phyloP scores from a whole-genome alignment of 2,329 filamentous ascomycete species.

The Fusarium tanahbumbuense region DNA sequence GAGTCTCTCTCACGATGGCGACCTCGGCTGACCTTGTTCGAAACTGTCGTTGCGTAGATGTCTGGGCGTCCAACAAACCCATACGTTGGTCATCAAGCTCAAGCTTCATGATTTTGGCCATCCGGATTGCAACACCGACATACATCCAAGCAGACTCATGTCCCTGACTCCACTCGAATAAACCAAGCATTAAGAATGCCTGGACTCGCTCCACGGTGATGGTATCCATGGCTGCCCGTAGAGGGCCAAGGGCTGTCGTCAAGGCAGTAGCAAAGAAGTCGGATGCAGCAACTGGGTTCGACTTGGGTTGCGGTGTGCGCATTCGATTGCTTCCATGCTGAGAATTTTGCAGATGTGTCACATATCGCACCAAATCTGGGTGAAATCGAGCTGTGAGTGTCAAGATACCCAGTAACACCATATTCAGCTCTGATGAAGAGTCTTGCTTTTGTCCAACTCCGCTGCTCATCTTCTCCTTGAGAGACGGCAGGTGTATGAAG shows the following conservation, averaged over 20 bases:
- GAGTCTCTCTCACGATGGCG: constrained; percentile 52
- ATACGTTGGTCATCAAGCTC: constrained; percentile 17
- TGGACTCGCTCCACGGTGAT: constrained; percentile 5
- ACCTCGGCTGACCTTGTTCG: not conserved
- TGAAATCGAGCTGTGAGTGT: constrained; percentile 20
- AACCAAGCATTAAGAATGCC: constrained; percentile 13
- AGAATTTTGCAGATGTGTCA: constrained; percentile 3
- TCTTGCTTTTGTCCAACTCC: not conserved
- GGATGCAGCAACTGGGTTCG: not conserved
- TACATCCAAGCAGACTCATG: constrained; percentile 10
- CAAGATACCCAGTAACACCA: constrained; percentile 18
- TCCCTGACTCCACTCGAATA: constrained; percentile 18
- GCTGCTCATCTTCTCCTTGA: constrained; percentile 6
- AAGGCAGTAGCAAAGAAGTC: constrained; percentile 8
- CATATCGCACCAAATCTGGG: constrained; percentile 13
- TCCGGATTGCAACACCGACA: constrained; percentile 5
- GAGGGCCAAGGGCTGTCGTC: constrained; percentile 8
- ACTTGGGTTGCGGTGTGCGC: not conserved
- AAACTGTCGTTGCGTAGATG: not conserved
- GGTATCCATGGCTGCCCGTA: constrained; percentile 4
- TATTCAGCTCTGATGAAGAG: constrained; percentile 3
- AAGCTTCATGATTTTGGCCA: constrained; percentile 13
- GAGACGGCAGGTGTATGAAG: constrained; percentile 69
- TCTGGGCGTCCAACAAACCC: not conserved
- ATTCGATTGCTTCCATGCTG: not conserved